A percentile compares a stretch with the other conserved stretches of the same genome.
Conservation (phyloP, 805 yeast genomes). For the Candida pseudoglaebosa region DNA sequence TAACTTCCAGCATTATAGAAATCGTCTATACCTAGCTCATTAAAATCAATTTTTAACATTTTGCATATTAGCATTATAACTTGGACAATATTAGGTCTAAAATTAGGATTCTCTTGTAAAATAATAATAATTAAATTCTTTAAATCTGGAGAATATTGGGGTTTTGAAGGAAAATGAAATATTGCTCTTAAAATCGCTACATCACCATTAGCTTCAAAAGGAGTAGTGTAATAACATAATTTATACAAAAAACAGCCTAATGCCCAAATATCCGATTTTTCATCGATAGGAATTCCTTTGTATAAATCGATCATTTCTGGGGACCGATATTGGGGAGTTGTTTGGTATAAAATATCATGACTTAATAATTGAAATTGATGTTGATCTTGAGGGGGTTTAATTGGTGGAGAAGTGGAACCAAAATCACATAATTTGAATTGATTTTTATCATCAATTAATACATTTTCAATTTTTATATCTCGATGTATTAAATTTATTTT, state of each 20-base stretch:
- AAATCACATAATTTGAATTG: conserved; percentile 87
- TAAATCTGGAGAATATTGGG: conserved; percentile 66
- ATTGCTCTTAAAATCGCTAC: conserved; percentile 82
- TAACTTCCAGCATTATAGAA: conserved; percentile 51
- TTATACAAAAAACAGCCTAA: conserved; percentile 88
- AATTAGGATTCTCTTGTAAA: conserved; percentile 77
- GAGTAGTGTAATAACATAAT: conserved; percentile 88
- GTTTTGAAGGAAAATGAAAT: conserved; percentile 69
- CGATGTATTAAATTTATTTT: conserved; percentile 75
- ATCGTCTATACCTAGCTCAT: conserved; percentile 32
- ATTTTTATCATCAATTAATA: conserved; percentile 65
- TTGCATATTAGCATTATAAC: conserved; percentile 63
- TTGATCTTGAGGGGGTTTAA: conserved; percentile 71
- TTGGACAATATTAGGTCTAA: conserved; percentile 86
- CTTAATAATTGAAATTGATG: conserved; percentile 72
- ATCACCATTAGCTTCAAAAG: conserved; percentile 86
- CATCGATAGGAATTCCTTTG: conserved; percentile 80
- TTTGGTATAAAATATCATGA: conserved; percentile 82
- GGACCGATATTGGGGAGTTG: conserved; percentile 92
- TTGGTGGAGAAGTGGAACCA: conserved; percentile 73
- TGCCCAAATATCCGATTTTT: conserved; percentile 96
- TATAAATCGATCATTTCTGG: conserved; percentile 96
- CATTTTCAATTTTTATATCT: conserved; percentile 93
- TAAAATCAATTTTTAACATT: conserved; percentile 36
- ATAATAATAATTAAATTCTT: conserved; percentile 72